A percentile compares a stretch with the other conserved stretches of the same genome.
These are phyloP conservation scores for Erodium trifolium DNA, from an alignment of 441 rosid species.

Conservation along the genomic window DNA sequence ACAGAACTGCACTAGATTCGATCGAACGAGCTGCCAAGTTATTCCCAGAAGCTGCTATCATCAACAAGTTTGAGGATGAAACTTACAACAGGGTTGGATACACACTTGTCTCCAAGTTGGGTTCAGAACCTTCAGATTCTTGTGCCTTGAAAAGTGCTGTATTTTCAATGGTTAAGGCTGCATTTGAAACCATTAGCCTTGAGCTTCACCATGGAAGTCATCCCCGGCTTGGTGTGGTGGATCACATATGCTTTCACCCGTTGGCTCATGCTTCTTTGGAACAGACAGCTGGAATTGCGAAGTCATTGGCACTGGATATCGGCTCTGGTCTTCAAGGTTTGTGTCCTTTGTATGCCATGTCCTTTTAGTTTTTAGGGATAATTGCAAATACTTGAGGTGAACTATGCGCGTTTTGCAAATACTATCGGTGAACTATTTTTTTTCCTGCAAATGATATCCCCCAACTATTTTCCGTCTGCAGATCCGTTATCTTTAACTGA, in stretches of 20 bases:
- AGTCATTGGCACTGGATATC: slow-evolving; percentile 53
- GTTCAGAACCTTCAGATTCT: slow-evolving; percentile 23
- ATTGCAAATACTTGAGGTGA: too few species aligned
- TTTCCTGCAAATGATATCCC: too few species aligned
- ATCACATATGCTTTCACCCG: slow-evolving; percentile 86
- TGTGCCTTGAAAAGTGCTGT: slow-evolving; percentile 41
- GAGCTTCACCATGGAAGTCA: slow-evolving; percentile 67
- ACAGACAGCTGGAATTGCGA: slow-evolving; percentile 55
- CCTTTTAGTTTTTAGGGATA: background rate
- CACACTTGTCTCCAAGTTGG: slow-evolving; percentile 56
- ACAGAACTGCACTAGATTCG: slow-evolving; percentile 51
- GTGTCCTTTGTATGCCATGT: slow-evolving; percentile 13
- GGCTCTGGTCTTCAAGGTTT: slow-evolving; percentile 64
- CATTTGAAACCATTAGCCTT: slow-evolving; percentile 52
- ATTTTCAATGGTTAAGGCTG: slow-evolving; percentile 72
- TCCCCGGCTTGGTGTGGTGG: slow-evolving; percentile 90
- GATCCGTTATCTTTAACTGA: too few species aligned
- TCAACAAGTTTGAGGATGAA: slow-evolving; percentile 71
- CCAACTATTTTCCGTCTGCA: too few species aligned
- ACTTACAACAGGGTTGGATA: slow-evolving; percentile 76
- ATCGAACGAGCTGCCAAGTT: slow-evolving; percentile 58
- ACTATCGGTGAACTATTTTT: too few species aligned
- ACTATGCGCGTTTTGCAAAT: too few species aligned
- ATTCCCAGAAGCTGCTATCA: slow-evolving; percentile 53
- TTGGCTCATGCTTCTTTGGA: slow-evolving; percentile 47